Evolutionary conservation across 768 basidiomycete genomes (phyloP).

Genomic region (Kwoniella mangroviensis): DNA sequence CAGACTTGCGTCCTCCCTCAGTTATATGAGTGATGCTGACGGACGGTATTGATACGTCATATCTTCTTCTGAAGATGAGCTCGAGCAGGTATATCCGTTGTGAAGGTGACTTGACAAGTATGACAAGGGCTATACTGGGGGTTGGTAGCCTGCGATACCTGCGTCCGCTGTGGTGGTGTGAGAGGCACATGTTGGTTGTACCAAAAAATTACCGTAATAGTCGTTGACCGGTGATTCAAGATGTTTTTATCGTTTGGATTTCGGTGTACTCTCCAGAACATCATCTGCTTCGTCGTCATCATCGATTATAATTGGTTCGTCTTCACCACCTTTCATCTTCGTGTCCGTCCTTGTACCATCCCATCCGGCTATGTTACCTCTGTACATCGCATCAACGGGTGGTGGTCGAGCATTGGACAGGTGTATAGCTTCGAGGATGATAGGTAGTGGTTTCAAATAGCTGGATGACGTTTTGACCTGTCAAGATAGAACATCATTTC

Average conservation of each 20-base stretch:
- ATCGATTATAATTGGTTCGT: background rate
- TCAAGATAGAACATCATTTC: too few species aligned
- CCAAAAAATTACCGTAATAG: too few species aligned
- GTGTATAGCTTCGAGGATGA: conserved; percentile 46
- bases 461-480: conserved; percentile 24
- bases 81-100: too few species aligned
- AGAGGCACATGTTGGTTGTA: too few species aligned
- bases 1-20: too few species aligned
- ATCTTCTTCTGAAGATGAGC: too few species aligned
- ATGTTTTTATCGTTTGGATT: background rate
- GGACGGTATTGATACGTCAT: too few species aligned
- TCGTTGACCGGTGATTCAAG: background rate
- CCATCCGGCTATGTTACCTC: conserved; percentile 18
- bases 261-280: background rate
- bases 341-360: conserved; percentile 3
- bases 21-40: too few species aligned
- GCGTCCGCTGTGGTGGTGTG: too few species aligned
- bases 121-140: too few species aligned
- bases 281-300: background rate
- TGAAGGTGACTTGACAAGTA: too few species aligned
- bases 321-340: background rate
- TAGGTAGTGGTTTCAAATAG: conserved; percentile 28
- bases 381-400: conserved; percentile 24
- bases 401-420: conserved; percentile 34
- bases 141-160: too few species aligned